Conservation (phyloP, 768 basidiomycete species). For the Pleurotus eryngii region DNA sequence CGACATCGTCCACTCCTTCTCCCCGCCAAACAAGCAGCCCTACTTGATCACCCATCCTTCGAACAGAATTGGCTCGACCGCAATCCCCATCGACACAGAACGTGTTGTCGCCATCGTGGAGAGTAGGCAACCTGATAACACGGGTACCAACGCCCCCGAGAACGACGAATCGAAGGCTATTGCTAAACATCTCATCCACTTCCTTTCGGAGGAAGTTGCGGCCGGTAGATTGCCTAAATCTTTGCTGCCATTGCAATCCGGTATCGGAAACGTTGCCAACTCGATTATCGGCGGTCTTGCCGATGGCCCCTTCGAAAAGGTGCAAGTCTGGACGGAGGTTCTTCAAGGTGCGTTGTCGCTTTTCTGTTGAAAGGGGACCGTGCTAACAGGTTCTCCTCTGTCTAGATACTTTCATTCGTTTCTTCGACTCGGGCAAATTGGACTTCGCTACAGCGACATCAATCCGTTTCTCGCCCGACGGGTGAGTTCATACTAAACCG, state of each 20-base stretch:
- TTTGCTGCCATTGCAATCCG: conserved; percentile 43
- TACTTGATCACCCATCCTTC: conserved; percentile 34
- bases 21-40: conserved; percentile 41
- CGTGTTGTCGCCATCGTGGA: conserved; percentile 45
- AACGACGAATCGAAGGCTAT: conserved; percentile 39
- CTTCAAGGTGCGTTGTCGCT: conserved; percentile 28
- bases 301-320: conserved; percentile 44
- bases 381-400: not conserved
- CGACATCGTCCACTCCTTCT: conserved; percentile 43
- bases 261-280: conserved; percentile 48
- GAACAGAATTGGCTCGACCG: conserved; percentile 41
- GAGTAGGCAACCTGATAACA: conserved; percentile 39
- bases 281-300: conserved; percentile 47
- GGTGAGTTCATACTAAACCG: conserved; percentile 18
- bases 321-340: conserved; percentile 50
- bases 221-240: conserved; percentile 39
- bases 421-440: conserved; percentile 45
- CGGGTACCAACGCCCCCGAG: conserved; percentile 41
- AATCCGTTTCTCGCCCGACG: conserved; percentile 43
- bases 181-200: conserved; percentile 41
- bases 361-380: not conserved
- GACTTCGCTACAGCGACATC: conserved; percentile 46
- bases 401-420: conserved; percentile 40
- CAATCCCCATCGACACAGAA: conserved; percentile 46
- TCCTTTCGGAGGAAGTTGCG: conserved; percentile 37